These are phyloP conservation scores for Aspergillus sparsus DNA, from an alignment of 495 filamentous ascomycete species.

Conservation along the genomic window DNA sequence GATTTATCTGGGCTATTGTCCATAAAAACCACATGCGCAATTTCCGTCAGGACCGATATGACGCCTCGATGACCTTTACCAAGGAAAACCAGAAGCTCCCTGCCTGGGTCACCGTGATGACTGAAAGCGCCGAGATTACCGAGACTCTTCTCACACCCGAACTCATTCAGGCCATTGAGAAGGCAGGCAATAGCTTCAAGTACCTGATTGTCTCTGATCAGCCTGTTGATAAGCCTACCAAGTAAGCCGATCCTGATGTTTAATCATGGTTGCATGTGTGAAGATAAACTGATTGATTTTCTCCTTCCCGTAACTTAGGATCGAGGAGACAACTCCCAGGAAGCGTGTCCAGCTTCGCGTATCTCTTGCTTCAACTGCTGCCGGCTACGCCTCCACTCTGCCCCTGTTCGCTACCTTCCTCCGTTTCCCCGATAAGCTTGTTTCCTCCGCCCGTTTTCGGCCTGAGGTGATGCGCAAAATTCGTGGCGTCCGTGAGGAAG, in stretches of 20 bases:
- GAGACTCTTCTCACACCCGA: conserved; percentile 81
- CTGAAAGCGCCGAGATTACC: conserved; percentile 93
- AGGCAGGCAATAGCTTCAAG: conserved; percentile 80
- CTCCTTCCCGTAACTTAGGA: conserved; percentile 45
- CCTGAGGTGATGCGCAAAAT: conserved; percentile 86
- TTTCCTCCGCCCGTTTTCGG: conserved; percentile 76
- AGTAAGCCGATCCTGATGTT: conserved; percentile 53
- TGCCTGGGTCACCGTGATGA: conserved; percentile 93
- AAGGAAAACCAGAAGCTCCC: conserved; percentile 90
- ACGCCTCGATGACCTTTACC: conserved; percentile 86
- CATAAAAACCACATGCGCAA: conserved; percentile 93
- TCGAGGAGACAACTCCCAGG: conserved; percentile 79
- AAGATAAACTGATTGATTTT: not conserved
- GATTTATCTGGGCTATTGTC: conserved; percentile 92
- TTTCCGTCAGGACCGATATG: conserved; percentile 89
- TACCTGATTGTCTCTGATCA: conserved; percentile 90
- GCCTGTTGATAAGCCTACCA: conserved; percentile 84
- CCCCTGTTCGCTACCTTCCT: conserved; percentile 83
- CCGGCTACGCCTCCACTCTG: conserved; percentile 63
- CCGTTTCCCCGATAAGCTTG: conserved; percentile 79
- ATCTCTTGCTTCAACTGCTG: conserved; percentile 61
- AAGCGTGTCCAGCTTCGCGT: conserved; percentile 84
- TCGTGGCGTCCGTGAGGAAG: conserved; percentile 75
- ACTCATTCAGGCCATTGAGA: conserved; percentile 74
- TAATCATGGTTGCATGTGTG: conserved; percentile 20